These are phyloP conservation scores for Heritiera littoralis DNA, from an alignment of 345 rosid genomes.

Conservation along the genomic window DNA sequence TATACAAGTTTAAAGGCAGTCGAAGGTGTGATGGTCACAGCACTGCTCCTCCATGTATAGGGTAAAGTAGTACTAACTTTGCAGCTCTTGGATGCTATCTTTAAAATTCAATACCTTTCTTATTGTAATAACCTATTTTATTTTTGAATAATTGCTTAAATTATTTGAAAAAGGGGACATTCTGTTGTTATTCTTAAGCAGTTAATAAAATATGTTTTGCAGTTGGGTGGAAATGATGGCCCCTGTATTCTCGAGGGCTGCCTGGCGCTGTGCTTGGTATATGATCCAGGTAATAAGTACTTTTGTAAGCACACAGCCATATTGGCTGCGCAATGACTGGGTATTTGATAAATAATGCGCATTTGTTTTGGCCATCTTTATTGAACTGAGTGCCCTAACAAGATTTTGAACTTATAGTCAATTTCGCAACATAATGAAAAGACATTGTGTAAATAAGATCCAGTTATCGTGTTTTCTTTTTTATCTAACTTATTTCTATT, in stretches of 20 bases:
- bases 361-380: not conserved
- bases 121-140: not conserved
- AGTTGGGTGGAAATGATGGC: conserved; percentile 99
- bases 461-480: not conserved
- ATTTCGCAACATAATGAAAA: not conserved
- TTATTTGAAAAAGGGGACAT: not conserved
- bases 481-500: not conserved
- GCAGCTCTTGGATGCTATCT: not conserved
- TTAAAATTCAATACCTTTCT: not conserved
- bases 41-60: conserved; percentile 86
- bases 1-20: conserved; percentile 78
- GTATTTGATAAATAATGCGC: not conserved
- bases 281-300: conserved; percentile 75
- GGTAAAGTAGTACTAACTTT: conserved; percentile 42
- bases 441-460: not conserved
- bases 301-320: not conserved
- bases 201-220: conserved; percentile 28
- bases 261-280: conserved; percentile 92
- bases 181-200: not conserved
- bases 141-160: not conserved
- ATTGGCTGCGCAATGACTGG: not conserved
- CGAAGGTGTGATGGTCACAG: conserved; percentile 69
- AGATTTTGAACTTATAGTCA: not conserved
- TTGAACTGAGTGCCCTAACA: not conserved
- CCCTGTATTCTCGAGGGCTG: conserved; percentile 87